These are phyloP conservation scores for Ascoidea asiatica DNA, from an alignment of 805 yeast genomes.

Conservation along the genomic window DNA sequence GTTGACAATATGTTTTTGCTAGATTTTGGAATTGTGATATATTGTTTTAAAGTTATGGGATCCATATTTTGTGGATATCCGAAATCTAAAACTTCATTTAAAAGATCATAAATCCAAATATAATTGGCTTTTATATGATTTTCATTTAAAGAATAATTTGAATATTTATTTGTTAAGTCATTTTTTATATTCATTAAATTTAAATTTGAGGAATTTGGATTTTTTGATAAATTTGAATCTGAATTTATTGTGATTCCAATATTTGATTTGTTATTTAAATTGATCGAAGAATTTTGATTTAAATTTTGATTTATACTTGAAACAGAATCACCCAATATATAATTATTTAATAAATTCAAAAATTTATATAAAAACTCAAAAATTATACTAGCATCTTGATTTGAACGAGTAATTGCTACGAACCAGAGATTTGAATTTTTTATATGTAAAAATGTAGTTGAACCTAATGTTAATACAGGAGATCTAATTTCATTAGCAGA, in stretches of 20 bases:
- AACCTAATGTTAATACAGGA: conserved; percentile 76
- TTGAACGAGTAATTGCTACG: conserved; percentile 82
- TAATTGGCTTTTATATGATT: conserved; percentile 50
- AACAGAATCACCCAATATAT: conserved; percentile 18
- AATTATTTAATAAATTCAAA: conserved; percentile 30
- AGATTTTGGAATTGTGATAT: conserved; percentile 20
- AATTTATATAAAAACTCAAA: conserved; percentile 68
- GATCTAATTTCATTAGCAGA: conserved; percentile 34
- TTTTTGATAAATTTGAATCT: neutral
- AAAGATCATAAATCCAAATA: conserved; percentile 54
- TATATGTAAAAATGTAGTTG: conserved; percentile 80
- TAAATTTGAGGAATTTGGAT: neutral
- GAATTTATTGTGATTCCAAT: neutral
- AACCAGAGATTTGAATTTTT: conserved; percentile 53
- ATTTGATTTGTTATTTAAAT: conserved; percentile 1
- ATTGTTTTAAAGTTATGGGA: conserved; percentile 22
- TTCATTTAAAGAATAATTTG: conserved; percentile 18
- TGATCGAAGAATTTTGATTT: neutral
- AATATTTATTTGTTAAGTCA: conserved; percentile 6
- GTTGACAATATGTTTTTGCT: no score
- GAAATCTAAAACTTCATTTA: conserved; percentile 65
- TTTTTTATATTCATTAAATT: conserved; percentile 9
- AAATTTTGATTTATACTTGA: neutral
- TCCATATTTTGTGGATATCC: conserved; percentile 71
- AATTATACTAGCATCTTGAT: conserved; percentile 69